Conservation (phyloP, 208 protist genomes). For the Crithidia sp. region DNA sequence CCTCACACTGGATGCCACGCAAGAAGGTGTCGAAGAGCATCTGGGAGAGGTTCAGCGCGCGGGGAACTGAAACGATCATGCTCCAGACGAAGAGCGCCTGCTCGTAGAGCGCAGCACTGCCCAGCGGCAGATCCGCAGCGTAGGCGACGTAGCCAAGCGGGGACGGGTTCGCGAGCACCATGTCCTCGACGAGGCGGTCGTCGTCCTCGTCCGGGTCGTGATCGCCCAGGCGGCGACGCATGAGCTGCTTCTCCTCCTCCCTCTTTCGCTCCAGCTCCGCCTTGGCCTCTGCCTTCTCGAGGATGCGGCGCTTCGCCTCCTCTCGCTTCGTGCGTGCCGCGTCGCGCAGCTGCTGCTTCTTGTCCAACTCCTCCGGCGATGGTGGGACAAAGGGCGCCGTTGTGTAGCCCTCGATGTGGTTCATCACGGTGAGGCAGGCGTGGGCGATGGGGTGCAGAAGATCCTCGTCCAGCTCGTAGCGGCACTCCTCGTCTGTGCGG, state of each 20-base stretch:
- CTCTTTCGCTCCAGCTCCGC: slow-evolving; percentile 59
- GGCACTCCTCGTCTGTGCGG: slow-evolving; percentile 75
- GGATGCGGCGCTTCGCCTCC: slow-evolving; percentile 45
- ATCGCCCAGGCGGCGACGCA: slow-evolving; percentile 57
- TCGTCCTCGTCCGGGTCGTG: slow-evolving; percentile 35
- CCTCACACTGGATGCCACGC: slow-evolving; percentile 61
- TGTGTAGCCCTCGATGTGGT: slow-evolving; percentile 83
- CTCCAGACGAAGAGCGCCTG: slow-evolving; percentile 79
- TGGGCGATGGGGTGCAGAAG: slow-evolving; percentile 87
- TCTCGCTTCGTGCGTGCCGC: slow-evolving; percentile 69
- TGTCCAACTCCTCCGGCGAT: slow-evolving; percentile 51
- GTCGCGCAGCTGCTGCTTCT: slow-evolving; percentile 63
- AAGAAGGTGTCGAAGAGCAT: slow-evolving; percentile 84
- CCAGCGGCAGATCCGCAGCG: slow-evolving; percentile 40
- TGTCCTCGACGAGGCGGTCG: slow-evolving; percentile 46
- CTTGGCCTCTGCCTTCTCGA: slow-evolving; percentile 51
- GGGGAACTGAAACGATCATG: slow-evolving; percentile 72
- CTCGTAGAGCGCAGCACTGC: slow-evolving; percentile 55
- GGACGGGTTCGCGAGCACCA: slow-evolving; percentile 45
- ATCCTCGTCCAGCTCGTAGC: slow-evolving; percentile 87
- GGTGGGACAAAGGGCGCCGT: slow-evolving; percentile 62
- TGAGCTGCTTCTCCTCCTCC: slow-evolving; percentile 65
- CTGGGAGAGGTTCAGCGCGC: slow-evolving; percentile 67
- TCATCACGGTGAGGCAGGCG: slow-evolving; percentile 72
- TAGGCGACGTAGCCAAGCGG: slow-evolving; percentile 65